These are phyloP conservation scores for Yamadazyma laniorum DNA, from an alignment of 805 yeast genomes.

Conservation along the genomic window DNA sequence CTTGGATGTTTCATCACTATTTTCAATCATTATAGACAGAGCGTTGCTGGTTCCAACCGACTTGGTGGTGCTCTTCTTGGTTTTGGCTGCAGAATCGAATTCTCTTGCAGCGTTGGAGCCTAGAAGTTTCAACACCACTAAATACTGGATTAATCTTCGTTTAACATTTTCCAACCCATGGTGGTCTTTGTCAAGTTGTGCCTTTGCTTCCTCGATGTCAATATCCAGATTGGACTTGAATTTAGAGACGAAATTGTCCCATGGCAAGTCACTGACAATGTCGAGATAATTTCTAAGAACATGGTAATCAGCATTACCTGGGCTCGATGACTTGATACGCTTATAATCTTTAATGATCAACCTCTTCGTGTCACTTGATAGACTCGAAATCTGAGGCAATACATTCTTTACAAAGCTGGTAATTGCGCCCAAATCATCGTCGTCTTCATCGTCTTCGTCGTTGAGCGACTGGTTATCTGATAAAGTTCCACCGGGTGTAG, in stretches of 20 bases:
- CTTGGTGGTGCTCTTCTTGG: slow-evolving; percentile 10
- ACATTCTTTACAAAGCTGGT: slow-evolving; percentile 35
- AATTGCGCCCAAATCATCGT: slow-evolving; percentile 39
- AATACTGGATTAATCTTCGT: slow-evolving; percentile 70
- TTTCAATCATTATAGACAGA: slow-evolving; percentile 28
- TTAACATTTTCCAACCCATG: slow-evolving; percentile 49
- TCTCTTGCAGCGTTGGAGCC: slow-evolving; percentile 38
- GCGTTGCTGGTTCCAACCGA: slow-evolving; percentile 11
- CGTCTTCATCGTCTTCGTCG: slow-evolving; percentile 46
- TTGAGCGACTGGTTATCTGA: slow-evolving; percentile 34
- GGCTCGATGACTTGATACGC: slow-evolving; percentile 48
- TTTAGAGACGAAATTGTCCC: slow-evolving; percentile 41
- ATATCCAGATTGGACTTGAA: slow-evolving; percentile 41
- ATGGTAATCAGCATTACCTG: slow-evolving; percentile 58
- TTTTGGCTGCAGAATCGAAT: slow-evolving; percentile 3
- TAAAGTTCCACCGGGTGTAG: slow-evolving; percentile 36
- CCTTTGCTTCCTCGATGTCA: slow-evolving; percentile 44
- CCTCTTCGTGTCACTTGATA: slow-evolving; percentile 39
- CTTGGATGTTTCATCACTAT: slow-evolving; percentile 32
- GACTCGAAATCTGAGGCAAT: slow-evolving; percentile 32
- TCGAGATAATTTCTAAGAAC: slow-evolving; percentile 64
- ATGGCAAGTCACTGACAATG: slow-evolving; percentile 63
- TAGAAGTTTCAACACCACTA: slow-evolving; percentile 69
- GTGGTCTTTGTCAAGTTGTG: slow-evolving; percentile 41
- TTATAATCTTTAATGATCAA: slow-evolving; percentile 50